Evolutionary conservation across 495 filamentous ascomycete species (phyloP), one percentile per base, ranked within the genome.

Genomic region (Podospora pseudocomata): DNA sequence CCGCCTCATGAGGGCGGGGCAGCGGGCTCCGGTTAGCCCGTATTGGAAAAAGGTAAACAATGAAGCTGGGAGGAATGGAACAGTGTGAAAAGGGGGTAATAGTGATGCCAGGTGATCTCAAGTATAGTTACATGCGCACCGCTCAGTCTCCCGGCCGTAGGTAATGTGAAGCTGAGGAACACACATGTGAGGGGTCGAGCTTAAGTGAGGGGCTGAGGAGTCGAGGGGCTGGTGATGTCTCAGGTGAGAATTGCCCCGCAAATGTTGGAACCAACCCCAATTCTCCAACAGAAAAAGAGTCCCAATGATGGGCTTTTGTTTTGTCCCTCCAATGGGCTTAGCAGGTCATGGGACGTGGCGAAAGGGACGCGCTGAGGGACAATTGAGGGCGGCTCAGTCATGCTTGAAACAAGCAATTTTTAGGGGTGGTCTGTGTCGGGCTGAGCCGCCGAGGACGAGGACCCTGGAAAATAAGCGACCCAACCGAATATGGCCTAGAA

Each of bases 1-100:
- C 18, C 69, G 67, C 55, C 68, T 18, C 59, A 32, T 34, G 68
- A 69, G 54, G 55, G 62, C 66, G 73, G 71, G 69, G 62, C 66
- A 61, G 73, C 63, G 65, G 62, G 60, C 34, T 61, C 73, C 68
- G 71, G 0, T 49, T 62, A 49, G 39, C 64, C 64, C 32, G 28
- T 1, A 16, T 6, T 26, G 63, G 71, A 57, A 56, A 58, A 44
- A 19, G 56, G 71, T 70, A 65, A 73, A 70, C 63, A 73, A n/a
- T 27, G 63, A 4, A 4, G 7, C 23, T 18, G 34, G 18, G 39
- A 32, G 7, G 61, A 63, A 67, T 26, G 59, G 23, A 39, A 23
- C 20, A n/a, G 19, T 15, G 9, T 4, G 53, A 58, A 34, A 23
- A 27, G 26, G 30, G 30, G 34, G 19, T 2, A 60, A 59, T 7